Conservation (phyloP, 768 basidiomycete species). For the Clitopilus passeckerianus region DNA sequence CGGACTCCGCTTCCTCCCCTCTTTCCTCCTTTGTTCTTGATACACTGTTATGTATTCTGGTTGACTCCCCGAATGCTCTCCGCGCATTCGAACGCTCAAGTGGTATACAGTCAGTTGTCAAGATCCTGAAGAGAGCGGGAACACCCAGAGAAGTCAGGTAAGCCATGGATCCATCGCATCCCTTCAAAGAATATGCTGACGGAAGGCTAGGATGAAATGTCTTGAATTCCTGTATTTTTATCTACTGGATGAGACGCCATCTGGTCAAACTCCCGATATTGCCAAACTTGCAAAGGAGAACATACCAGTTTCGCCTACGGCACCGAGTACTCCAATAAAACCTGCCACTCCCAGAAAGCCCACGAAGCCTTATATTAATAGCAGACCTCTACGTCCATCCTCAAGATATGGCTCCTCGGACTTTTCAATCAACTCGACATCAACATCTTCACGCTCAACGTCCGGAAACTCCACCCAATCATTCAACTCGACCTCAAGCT, state of each 20-base stretch:
- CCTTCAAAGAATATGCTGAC: not conserved
- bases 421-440: constrained; percentile 20
- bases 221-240: constrained; percentile 96
- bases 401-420: constrained; percentile 35
- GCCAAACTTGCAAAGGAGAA: constrained; percentile 8
- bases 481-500: constrained; percentile 34
- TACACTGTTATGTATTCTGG: constrained; percentile 82
- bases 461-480: constrained; percentile 40
- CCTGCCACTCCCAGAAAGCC: constrained; percentile 2
- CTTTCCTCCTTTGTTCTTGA: constrained; percentile 79
- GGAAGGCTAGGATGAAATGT: constrained; percentile 78
- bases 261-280: constrained; percentile 7
- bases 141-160: constrained; percentile 88
- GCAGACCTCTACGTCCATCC: constrained; percentile 28
- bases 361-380: constrained; percentile 32
- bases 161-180: constrained; percentile 12
- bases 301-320: constrained; percentile 25
- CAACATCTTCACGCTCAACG: constrained; percentile 23
- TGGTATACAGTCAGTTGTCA: constrained; percentile 82
- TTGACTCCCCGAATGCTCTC: constrained; percentile 73
- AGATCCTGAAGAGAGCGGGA: constrained; percentile 78
- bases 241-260: constrained; percentile 72
- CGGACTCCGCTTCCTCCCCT: constrained; percentile 24
- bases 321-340: constrained; percentile 35
- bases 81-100: constrained; percentile 73